Evolutionary conservation across 2,329 filamentous ascomycete species (phyloP), one percentile per base, ranked within the genome.

Genomic region (Ascochyta lentis): DNA sequence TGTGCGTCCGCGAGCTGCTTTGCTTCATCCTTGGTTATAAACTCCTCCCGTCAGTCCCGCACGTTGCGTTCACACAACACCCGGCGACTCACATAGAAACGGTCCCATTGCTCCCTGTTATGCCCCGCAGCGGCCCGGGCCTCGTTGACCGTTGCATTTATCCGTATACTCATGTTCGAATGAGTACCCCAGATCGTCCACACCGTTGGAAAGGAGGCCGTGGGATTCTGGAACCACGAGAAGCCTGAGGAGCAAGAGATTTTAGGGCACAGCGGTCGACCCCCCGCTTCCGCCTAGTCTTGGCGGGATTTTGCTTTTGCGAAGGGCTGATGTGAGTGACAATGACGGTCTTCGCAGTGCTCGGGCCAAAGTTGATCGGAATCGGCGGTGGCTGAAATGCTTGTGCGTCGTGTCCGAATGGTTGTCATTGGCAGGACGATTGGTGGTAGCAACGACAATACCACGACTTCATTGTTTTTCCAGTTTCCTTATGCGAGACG

Each of bases 311-410:
- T 74, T 70, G 67, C 38, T 68, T 75, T 75, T 73, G 60, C 47
- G 64, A 67, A 73, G 67, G 38, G 72, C 71, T 73, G 70, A 73
- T 70, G 68, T 67, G 64, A 68, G 66, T 70, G 71, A 70, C 69
- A 62, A 67, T 71, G 70, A 67, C 43, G 37, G 53, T 43, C 53
- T 51, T 68, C 65, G 65, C 69, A 66, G 69, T 69, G 72, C 68
- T 68, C 69, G 69, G 72, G 65, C 71, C 70, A 61, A 66, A 67
- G 69, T 66, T 65, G 63, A 63, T 74, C 71, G 68, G 66, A 75
- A 69, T 67, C 68, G 67, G 70, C 65, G 67, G 71, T 73, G 70
- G 70, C 71, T 74, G 70, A 74, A 68, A 66, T 68, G 72, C 70
- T 71, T 72, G 72, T 75, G 71, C 72, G 70, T 69, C 65, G 68